Conservation (phyloP, 192 early-diverging fungal genomes). For the Thamnidium elegans region DNA sequence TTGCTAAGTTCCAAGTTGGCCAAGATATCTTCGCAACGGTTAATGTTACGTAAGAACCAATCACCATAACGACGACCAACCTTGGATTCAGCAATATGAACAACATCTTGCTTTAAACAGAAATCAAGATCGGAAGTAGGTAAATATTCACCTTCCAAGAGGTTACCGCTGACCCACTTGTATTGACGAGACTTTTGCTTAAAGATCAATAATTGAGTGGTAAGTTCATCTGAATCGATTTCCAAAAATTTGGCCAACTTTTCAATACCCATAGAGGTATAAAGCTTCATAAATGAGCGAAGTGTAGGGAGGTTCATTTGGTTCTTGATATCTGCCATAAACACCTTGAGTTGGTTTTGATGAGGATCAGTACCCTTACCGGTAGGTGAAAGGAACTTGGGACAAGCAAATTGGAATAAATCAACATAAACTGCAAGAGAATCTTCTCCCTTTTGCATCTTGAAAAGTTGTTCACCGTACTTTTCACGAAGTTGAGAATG, state of each 20-base stretch:
- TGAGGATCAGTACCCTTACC: conserved; percentile 60
- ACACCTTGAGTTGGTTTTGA: conserved; percentile 81
- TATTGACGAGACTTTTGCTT: conserved; percentile 93
- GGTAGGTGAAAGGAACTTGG: conserved; percentile 92
- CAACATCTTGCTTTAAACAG: conserved; percentile 90
- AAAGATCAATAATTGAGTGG: conserved; percentile 85
- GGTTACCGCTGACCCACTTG: conserved; percentile 76
- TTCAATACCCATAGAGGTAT: conserved; percentile 87
- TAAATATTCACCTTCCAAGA: conserved; percentile 82
- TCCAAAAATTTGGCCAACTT: conserved; percentile 89
- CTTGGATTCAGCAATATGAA: conserved; percentile 93
- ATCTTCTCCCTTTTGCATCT: conserved; percentile 88
- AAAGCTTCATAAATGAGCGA: conserved; percentile 93
- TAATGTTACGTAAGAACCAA: conserved; percentile 94
- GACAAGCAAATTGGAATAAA: conserved; percentile 87
- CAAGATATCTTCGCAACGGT: conserved; percentile 76
- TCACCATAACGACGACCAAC: conserved; percentile 91
- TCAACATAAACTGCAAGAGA: conserved; percentile 80
- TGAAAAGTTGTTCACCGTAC: conserved; percentile 86
- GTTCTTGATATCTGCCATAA: conserved; percentile 80
- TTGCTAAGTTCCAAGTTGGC: conserved; percentile 32
- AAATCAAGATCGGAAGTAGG: conserved; percentile 88
- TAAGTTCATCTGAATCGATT: conserved; percentile 75
- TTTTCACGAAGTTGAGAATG: conserved; percentile 87
- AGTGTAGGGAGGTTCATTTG: conserved; percentile 85